Base-by-base conservation (phyloP, 1,284 basidiomycete species). In the Trichosporon sp. region DNA sequence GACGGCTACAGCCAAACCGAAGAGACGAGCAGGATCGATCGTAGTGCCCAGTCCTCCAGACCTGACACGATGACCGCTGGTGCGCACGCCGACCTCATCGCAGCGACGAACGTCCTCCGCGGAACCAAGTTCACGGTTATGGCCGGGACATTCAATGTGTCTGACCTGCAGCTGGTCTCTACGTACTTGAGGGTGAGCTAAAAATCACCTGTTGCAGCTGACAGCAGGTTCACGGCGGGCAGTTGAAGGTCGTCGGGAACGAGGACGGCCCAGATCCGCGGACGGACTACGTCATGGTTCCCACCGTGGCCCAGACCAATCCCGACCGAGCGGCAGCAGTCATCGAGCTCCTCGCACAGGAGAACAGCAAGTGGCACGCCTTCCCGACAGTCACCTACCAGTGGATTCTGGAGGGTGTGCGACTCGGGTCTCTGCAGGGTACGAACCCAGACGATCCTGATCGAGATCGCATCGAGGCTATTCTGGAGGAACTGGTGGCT, bases 61-160 rank as follows among this genome's bases (percentile, higher is more conserved):
- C 51, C 51, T 10, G 14, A 26, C 31, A 35, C 26, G 31, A 35
- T 61, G 56, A 14, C 56, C 19, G 3, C 5, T 10, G 10, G 51
- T 21, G 14, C 8, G 19, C 51, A 54, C 19, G 51, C 51, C 51
- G 51, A 54, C 19, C 21, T 26, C 51, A 54, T 54, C 51, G 51
- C 51, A 10, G 51, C 51, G 21, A 61, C 56, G 12, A 61, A 61
- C 31, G 56, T 61, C 10, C 56, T 61, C 26, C 56, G 26, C 56
- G 56, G 56, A 5, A 35, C 12, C 12, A 35, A 10, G 56, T 61
- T 61, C 56, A 35, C 56, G 5, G 56, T 61, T 4, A 14, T 31
- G 26, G 56, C 56, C 1, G 56, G 56, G 12, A 61, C 56, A 1
- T 61, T 61, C 31, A 31, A 35, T 4, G 26, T 35, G 31, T 31